phyloP scores from a whole-genome alignment of 345 rosid species.

The Murraya paniculata region DNA sequence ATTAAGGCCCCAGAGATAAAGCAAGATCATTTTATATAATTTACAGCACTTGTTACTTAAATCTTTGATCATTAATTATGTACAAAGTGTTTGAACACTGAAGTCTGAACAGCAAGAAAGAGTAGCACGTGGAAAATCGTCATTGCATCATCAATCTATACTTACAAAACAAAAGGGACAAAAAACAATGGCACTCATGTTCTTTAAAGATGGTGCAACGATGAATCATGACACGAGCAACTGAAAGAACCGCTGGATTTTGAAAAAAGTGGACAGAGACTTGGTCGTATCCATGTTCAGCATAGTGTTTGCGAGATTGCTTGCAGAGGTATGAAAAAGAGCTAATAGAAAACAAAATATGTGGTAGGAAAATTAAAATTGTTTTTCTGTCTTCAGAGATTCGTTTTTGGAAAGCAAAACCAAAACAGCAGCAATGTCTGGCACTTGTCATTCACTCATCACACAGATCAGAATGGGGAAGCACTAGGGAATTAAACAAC shows the following conservation, averaged over 20 bases:
- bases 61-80: neutral
- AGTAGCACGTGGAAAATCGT: slow-evolving; percentile 26
- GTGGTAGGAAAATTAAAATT: neutral
- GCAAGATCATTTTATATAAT: neutral
- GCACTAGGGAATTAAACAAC: neutral
- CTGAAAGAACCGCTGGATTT: slow-evolving; percentile 23
- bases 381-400: slow-evolving; percentile 15
- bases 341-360: neutral
- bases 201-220: slow-evolving; percentile 36
- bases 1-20: slow-evolving; percentile 34
- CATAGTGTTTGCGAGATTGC: slow-evolving; percentile 9
- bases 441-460: slow-evolving; percentile 25
- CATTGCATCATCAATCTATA: neutral
- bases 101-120: neutral
- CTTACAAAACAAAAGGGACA: slow-evolving; percentile 18
- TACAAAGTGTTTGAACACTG: neutral
- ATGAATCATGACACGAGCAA: slow-evolving; percentile 28
- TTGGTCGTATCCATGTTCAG: slow-evolving; percentile 20
- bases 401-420: slow-evolving; percentile 20
- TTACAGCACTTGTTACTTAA: neutral
- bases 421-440: neutral
- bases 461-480: neutral
- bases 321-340: slow-evolving; percentile 4
- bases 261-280: slow-evolving; percentile 16
- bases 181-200: slow-evolving; percentile 21